These are phyloP conservation scores for Mycoemilia scoparia DNA, from an alignment of 192 early-diverging fungal genomes.

Conservation along the genomic window DNA sequence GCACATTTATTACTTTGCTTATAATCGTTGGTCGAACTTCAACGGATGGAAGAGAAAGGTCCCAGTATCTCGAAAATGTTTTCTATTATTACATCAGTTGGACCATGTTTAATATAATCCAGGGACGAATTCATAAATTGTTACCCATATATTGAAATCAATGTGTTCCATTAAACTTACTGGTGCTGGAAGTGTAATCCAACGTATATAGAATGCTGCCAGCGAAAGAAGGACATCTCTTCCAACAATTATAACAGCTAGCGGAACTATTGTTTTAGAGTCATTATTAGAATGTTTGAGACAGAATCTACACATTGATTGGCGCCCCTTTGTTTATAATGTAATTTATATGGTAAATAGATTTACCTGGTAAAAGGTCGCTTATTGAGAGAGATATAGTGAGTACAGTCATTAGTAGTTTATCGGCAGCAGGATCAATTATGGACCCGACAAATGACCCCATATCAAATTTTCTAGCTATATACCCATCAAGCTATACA, in stretches of 20 bases:
- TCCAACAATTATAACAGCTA: slow-evolving; percentile 69
- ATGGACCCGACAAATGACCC: slow-evolving; percentile 72
- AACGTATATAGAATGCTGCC: slow-evolving; percentile 66
- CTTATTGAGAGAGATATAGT: slow-evolving; percentile 56
- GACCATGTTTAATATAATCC: neutral
- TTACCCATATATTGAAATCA: too few relatives aligned
- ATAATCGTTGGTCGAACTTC: slow-evolving; percentile 78
- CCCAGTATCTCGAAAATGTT: slow-evolving; percentile 68
- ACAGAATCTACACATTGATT: too few relatives aligned
- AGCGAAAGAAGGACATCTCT: slow-evolving; percentile 66
- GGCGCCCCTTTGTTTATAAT: slow-evolving; percentile 1
- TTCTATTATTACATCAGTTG: slow-evolving; percentile 34
- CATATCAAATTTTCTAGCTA: slow-evolving; percentile 76
- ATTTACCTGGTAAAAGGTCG: slow-evolving; percentile 52
- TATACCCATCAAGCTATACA: slow-evolving; percentile 73
- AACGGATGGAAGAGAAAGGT: slow-evolving; percentile 73
- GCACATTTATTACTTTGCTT: too few relatives aligned
- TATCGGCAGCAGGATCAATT: slow-evolving; percentile 88
- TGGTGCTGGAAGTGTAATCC: slow-evolving; percentile 68
- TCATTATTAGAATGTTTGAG: slow-evolving; percentile 5
- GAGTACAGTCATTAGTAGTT: slow-evolving; percentile 76
- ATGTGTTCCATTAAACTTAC: too few relatives aligned
- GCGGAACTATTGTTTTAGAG: too few relatives aligned
- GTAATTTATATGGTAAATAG: slow-evolving; percentile 13
- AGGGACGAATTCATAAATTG: neutral